phyloP scores from a whole-genome alignment of 108 stramenopile species.

The Fragilaria crotonensis region DNA sequence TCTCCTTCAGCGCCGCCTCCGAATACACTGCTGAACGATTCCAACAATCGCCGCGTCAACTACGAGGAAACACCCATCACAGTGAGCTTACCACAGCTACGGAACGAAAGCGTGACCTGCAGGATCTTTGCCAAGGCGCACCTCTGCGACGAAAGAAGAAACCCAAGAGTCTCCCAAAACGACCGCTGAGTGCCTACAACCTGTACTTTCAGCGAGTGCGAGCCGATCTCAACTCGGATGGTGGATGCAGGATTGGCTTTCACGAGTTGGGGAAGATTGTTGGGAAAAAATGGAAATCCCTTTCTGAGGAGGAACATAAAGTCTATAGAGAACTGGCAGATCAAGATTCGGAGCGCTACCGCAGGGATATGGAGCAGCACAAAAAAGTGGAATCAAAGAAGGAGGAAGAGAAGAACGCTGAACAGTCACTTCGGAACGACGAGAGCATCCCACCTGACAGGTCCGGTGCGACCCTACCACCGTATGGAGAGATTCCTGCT shows the following conservation, averaged over 20 bases:
- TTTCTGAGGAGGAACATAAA: slow-evolving; percentile 1
- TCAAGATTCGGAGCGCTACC: slow-evolving; percentile 16
- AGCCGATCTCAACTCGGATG: neutral
- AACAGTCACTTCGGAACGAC: neutral
- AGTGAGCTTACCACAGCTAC: too few species aligned
- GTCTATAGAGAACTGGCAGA: slow-evolving; percentile 14
- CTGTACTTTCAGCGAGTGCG: slow-evolving; percentile 13
- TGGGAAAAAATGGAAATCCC: slow-evolving; percentile 10
- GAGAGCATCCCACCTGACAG: too few species aligned
- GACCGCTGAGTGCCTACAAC: slow-evolving; percentile 15
- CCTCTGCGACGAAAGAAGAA: slow-evolving; percentile 9
- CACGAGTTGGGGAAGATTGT: slow-evolving; percentile 9
- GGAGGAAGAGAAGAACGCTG: neutral
- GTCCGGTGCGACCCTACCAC: neutral
- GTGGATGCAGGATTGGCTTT: slow-evolving; percentile 2
- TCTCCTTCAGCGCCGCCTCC: too few species aligned
- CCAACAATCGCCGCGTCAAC: too few species aligned
- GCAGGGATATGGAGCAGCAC: slow-evolving; percentile 12
- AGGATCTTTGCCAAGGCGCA: too few species aligned
- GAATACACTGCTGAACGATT: too few species aligned
- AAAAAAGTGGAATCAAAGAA: slow-evolving; percentile 2
- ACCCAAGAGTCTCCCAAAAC: slow-evolving; percentile 9
- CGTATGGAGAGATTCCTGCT: neutral
- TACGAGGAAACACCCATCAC: too few species aligned
- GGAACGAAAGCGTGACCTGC: too few species aligned